These are phyloP conservation scores for Echinochloa phyllopogon DNA, from an alignment of 176 grass and related monocot genomes.

Conservation along the genomic window DNA sequence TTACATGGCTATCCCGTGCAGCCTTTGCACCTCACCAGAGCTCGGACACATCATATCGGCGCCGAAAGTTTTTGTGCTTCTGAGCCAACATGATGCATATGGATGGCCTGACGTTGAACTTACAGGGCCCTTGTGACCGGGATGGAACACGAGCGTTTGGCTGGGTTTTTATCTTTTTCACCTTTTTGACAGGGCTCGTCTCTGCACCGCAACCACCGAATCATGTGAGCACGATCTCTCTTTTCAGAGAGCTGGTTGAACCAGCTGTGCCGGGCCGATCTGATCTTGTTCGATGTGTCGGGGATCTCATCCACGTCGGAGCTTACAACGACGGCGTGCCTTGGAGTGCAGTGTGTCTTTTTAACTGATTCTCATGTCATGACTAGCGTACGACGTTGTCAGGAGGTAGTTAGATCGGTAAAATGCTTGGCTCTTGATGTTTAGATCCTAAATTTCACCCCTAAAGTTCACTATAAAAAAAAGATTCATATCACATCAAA, in stretches of 20 bases:
- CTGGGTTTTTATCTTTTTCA: not conserved
- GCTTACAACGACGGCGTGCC: not conserved
- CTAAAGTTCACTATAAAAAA: too few species aligned
- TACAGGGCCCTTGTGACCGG: not conserved
- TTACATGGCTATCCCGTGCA: too few species aligned
- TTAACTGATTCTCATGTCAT: not conserved
- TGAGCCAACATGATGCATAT: not conserved
- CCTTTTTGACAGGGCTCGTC: not conserved
- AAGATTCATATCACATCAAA: too few species aligned
- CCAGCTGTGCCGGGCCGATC: conserved; percentile 1
- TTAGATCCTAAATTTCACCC: too few species aligned
- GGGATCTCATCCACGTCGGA: conserved; percentile 19
- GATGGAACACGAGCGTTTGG: not conserved
- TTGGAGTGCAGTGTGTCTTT: not conserved
- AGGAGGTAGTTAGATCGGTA: not conserved
- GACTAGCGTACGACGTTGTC: not conserved
- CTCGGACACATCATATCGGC: too few species aligned
- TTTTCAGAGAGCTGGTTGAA: conserved; percentile 5
- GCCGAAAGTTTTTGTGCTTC: not conserved
- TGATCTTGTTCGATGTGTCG: conserved; percentile 31
- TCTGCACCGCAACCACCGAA: not conserved
- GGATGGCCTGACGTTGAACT: not conserved
- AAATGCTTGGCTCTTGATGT: too few species aligned
- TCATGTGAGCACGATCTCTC: conserved; percentile 11
- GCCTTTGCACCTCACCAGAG: too few species aligned